Evolutionary conservation across 2,329 filamentous ascomycete species (phyloP).

Genomic region (Aulographum hederae): DNA sequence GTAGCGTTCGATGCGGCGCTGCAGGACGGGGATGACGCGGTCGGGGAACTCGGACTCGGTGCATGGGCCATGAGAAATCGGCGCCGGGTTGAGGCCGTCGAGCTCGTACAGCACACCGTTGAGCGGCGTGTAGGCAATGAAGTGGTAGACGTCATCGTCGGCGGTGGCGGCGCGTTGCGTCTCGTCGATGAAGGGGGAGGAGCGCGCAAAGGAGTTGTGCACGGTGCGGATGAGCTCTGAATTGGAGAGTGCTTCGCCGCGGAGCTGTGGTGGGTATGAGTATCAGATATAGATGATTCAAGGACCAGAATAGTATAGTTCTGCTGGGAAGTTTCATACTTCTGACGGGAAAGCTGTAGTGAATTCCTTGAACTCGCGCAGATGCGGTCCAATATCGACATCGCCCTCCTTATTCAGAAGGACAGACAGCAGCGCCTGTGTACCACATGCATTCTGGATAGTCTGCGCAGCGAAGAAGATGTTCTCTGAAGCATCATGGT

Average conservation of each 20-base stretch:
- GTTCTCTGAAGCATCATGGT: slow-evolving; percentile 52
- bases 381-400: slow-evolving; percentile 52
- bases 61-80: slow-evolving; percentile 74
- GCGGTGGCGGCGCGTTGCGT: slow-evolving; percentile 53
- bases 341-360: slow-evolving; percentile 59
- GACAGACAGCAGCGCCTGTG: slow-evolving; percentile 82
- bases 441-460: slow-evolving; percentile 96
- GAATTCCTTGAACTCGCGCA: slow-evolving; percentile 74
- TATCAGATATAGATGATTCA: slow-evolving; percentile 1
- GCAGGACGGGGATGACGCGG: slow-evolving; percentile 73
- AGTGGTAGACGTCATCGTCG: slow-evolving; percentile 88
- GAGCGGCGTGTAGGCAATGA: slow-evolving; percentile 82
- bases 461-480: slow-evolving; percentile 95
- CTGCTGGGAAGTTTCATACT: slow-evolving; percentile 11
- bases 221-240: slow-evolving; percentile 40
- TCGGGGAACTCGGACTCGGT: slow-evolving; percentile 52
- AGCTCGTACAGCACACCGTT: slow-evolving; percentile 76
- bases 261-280: slow-evolving; percentile 26
- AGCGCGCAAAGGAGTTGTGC: slow-evolving; percentile 80
- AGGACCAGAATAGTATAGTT: not conserved
- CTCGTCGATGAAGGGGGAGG: slow-evolving; percentile 85
- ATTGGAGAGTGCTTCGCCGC: slow-evolving; percentile 54
- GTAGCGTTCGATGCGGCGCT: slow-evolving; percentile 68
- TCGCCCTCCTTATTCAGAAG: slow-evolving; percentile 63
- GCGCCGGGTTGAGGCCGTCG: slow-evolving; percentile 82